Percentiles rank a stretch among this genome's conserved stretches.
phyloP scores from a whole-genome alignment of 2,329 filamentous ascomycete genomes.

The Aspergillus intermedius region DNA sequence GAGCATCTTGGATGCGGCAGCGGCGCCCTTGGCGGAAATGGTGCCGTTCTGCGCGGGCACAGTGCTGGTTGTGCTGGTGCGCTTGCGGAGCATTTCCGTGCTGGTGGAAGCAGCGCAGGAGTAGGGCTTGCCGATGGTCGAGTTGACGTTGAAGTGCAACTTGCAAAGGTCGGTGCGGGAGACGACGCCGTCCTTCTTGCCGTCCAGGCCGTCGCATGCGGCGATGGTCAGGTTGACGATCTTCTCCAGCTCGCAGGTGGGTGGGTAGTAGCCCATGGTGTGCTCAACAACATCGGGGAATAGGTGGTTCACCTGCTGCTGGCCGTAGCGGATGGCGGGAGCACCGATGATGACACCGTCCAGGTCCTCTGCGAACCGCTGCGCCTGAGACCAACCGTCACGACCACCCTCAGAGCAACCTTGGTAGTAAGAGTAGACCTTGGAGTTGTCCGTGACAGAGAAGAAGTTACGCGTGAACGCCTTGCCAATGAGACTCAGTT shows the following conservation, averaged over 20 bases:
- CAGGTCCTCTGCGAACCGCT: constrained; percentile 14
- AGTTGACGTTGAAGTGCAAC: constrained; percentile 40
- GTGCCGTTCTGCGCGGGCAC: constrained; percentile 15
- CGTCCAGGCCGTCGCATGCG: constrained; percentile 52
- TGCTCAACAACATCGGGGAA: constrained; percentile 31
- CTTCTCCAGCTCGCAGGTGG: constrained; percentile 18
- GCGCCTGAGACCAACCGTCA: constrained; percentile 31
- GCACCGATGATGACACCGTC: constrained; percentile 41
- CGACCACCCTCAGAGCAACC: constrained; percentile 20
- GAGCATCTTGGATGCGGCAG: constrained; percentile 20
- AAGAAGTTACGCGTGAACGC: constrained; percentile 37
- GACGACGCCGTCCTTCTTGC: constrained; percentile 50
- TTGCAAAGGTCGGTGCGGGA: constrained; percentile 44
- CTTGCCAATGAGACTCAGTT: constrained; percentile 44
- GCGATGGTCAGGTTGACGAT: constrained; percentile 48
- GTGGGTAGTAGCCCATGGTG: constrained; percentile 34
- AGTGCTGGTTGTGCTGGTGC: constrained; percentile 2
- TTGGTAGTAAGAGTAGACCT: constrained; percentile 12
- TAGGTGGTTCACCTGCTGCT: constrained; percentile 38
- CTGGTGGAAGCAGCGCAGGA: constrained; percentile 30
- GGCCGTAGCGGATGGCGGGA: constrained; percentile 37
- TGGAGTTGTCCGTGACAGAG: constrained; percentile 12
- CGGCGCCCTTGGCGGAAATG: constrained; percentile 10
- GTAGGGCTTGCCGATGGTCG: constrained; percentile 41
- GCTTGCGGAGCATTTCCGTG: background rate